Evolutionary conservation across 306 rosid genomes (phyloP), one percentile per base, ranked within the genome.

Genomic region (Trifolium subterraneum): DNA sequence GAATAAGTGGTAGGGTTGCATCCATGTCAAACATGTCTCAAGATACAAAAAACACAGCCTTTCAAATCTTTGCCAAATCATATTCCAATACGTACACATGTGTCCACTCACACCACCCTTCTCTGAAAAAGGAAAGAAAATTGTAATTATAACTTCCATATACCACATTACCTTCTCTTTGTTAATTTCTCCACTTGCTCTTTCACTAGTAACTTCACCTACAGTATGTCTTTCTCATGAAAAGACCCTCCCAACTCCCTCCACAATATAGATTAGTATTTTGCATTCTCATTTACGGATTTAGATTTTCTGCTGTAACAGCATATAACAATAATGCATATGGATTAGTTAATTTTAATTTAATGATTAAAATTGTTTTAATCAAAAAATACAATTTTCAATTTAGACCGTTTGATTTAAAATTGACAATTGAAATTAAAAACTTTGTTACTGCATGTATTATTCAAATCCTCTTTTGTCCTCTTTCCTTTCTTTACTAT

Each of bases 41-140:
- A 63, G 71, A 33, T 41, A 65, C 18, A 51, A 69, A 64, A 64
- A 47, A 81, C 74, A 74, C 18, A 70, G 64, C 64, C 74, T 74
- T 56, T 80, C 83, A 84, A 74, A 81, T 70, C 85, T 68, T 65
- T 78, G 80, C 81, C 83, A 81, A 84, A 78, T 84, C 88, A 81
- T 52, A 65, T 71, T 84, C 88, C 85, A 81, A 78, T 74, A 81
- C 2, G 31, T 51, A 70, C 58, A 77, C 83, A 74, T 81, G 88
- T 81, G 83, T 81, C 88, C 88, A 84, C 85, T 84, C 42, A 77
- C 41, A 54, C 77, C 77, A 67, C 80, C 80, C 74, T 50, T 77
- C 79, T 54, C 80, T 55, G 71, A 56, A 72, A 73, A 83, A 47
- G 70, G 75, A 56, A 12, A 69, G 15, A 62, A 69, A 16, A 27